Evolutionary conservation across 345 rosid species (phyloP).

Genomic region (Balakata baccata): DNA sequence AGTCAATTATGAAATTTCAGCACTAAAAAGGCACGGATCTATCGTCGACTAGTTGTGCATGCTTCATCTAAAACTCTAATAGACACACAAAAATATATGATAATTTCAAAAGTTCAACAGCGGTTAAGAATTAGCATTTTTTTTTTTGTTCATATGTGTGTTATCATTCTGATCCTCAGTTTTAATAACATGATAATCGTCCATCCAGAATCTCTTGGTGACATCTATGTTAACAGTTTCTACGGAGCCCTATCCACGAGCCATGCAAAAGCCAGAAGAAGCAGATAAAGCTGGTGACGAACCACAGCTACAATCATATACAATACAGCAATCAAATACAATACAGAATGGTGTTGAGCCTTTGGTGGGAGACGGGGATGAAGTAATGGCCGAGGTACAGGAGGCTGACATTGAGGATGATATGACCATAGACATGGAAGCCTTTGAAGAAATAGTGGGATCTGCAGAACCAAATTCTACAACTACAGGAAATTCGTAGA

Average conservation of each 20-base stretch:
- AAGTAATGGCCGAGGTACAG: constrained; percentile 67
- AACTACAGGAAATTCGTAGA: constrained; percentile 40
- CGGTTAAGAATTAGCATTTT: background rate
- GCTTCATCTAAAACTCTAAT: too few relatives aligned
- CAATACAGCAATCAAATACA: constrained; percentile 36
- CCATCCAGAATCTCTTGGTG: constrained; percentile 69
- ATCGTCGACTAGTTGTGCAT: too few relatives aligned
- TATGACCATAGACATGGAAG: constrained; percentile 66
- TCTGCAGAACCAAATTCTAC: constrained; percentile 49
- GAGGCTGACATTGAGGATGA: constrained; percentile 62
- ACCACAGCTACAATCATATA: constrained; percentile 27
- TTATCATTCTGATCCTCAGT: background rate
- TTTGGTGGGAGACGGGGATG: constrained; percentile 58
- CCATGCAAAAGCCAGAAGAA: constrained; percentile 29
- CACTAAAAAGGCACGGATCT: too few relatives aligned
- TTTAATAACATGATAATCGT: background rate
- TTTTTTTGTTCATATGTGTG: background rate
- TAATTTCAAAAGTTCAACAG: too few relatives aligned
- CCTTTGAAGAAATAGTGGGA: constrained; percentile 49
- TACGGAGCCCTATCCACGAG: constrained; percentile 46
- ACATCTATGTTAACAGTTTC: constrained; percentile 59
- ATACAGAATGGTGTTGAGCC: constrained; percentile 63
- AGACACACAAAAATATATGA: background rate
- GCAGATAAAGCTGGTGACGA: constrained; percentile 30
- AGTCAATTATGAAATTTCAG: too few relatives aligned